Base-by-base conservation (phyloP, 176 grass and related monocot species). In the Musa itinerans region DNA sequence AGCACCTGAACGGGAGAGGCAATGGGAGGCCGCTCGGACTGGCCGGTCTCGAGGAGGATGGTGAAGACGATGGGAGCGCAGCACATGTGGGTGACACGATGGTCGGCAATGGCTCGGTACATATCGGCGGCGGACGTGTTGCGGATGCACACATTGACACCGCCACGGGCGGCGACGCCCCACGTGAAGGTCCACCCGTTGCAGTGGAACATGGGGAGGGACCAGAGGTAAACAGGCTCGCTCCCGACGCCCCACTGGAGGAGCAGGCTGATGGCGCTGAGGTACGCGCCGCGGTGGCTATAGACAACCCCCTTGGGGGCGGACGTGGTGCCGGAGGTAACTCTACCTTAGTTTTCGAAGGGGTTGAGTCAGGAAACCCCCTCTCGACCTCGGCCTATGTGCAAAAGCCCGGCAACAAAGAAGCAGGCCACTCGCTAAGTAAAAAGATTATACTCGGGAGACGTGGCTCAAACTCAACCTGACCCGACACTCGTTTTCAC, bases 191-290 rank as follows among this genome's bases (percentile, higher is more conserved):
- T 87, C 90, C 90, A 93, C 2, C 90, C 90, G 71, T 93, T 93
- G 54, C 87, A 87, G 82, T 93, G 90, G 84, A 93, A 93, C 90
- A 93, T 93, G 74, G 90, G 90, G 12, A 93, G 90, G 16, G 90
- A 85, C 90, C 90, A 93, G 1, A 93, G 79, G 72, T 93, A 93
- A 11, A 93, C 87, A 15, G 90, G 87, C 74, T 87, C 82, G 50
- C 26, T 62, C 21, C 74, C 73, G 10, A 93, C 71, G 21, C 58
- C 87, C 90, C 90, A 87, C 58, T 86, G 82, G 65, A 89, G 48
- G 15, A 93, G 80, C 11, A 89, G 43, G 74, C 82, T 89, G 2
- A 81, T 72, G 1, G 86, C 84, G 81, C 83, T 88, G 0, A 92
- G 71, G 77, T 84, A 92, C 11, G 87, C 87, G 11, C 87, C 90